phyloP scores from a whole-genome alignment of 768 basidiomycete species.

The Cantharellus cinnabarinus region DNA sequence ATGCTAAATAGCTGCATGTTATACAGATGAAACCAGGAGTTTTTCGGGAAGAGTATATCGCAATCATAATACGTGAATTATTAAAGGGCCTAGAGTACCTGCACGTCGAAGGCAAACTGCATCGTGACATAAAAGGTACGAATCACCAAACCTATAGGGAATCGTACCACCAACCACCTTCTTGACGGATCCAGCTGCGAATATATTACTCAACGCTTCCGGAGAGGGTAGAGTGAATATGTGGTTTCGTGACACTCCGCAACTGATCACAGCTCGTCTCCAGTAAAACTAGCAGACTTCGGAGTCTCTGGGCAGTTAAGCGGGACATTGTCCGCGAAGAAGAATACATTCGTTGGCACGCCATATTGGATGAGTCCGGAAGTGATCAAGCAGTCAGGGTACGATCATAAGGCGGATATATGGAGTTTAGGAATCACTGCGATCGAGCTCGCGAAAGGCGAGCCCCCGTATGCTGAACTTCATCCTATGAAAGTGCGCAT shows the following conservation, averaged over 20 bases:
- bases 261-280: neutral
- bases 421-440: conserved; percentile 97
- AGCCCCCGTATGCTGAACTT: conserved; percentile 93
- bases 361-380: conserved; percentile 99
- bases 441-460: conserved; percentile 92
- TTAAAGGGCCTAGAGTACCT: conserved; percentile 86
- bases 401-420: conserved; percentile 97
- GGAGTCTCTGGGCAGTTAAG: conserved; percentile 96
- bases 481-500: conserved; percentile 90
- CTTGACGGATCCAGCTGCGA: conserved; percentile 42
- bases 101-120: conserved; percentile 88
- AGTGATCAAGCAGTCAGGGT: conserved; percentile 98
- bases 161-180: neutral
- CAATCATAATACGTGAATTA: conserved; percentile 85
- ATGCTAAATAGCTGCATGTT: neutral
- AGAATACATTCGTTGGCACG: conserved; percentile 95
- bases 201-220: conserved; percentile 75
- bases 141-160: neutral
- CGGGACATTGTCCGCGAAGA: conserved; percentile 79
- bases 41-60: conserved; percentile 96
- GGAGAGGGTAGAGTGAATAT: conserved; percentile 32
- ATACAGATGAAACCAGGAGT: conserved; percentile 91
- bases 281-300: conserved; percentile 92
- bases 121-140: conserved; percentile 96
- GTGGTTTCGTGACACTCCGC: neutral